Evolutionary conservation across 441 rosid genomes (phyloP).

Genomic region (Jatropha multifida): DNA sequence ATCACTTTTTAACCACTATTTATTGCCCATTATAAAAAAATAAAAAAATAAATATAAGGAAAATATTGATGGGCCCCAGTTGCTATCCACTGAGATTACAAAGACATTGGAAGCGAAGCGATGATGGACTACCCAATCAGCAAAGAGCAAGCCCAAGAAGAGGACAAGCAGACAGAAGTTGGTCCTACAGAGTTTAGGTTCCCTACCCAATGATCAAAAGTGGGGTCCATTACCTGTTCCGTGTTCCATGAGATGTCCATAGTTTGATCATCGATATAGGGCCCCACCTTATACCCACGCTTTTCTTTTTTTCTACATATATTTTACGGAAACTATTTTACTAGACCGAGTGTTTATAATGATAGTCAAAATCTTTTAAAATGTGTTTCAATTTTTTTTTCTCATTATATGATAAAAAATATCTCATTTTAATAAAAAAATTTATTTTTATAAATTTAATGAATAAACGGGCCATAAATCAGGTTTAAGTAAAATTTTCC

Average conservation of each 20-base stretch:
- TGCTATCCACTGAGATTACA: conserved; percentile 37
- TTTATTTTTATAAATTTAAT: too few relatives aligned
- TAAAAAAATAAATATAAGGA: too few relatives aligned
- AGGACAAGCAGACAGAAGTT: conserved; percentile 42
- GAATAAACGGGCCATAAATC: too few relatives aligned
- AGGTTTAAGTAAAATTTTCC: too few relatives aligned
- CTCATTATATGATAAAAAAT: too few relatives aligned
- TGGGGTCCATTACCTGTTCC: conserved; percentile 32
- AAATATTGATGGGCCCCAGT: conserved; percentile 6
- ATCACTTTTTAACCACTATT: too few relatives aligned
- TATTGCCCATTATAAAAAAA: too few relatives aligned
- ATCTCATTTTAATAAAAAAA: too few relatives aligned
- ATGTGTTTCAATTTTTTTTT: too few relatives aligned
- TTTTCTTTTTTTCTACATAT: background rate
- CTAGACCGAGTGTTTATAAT: too few relatives aligned
- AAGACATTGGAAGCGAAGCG: background rate
- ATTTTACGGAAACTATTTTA: too few relatives aligned
- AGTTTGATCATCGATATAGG: conserved; percentile 23
- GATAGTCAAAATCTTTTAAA: too few relatives aligned
- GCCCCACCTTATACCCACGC: conserved; percentile 12
- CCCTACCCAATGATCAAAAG: conserved; percentile 47
- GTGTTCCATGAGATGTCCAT: conserved; percentile 33
- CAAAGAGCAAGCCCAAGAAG: background rate
- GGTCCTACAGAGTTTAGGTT: conserved; percentile 35
- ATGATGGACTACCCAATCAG: conserved; percentile 17